Conservation (phyloP, 441 rosid species). For the Corymbia calophylla region DNA sequence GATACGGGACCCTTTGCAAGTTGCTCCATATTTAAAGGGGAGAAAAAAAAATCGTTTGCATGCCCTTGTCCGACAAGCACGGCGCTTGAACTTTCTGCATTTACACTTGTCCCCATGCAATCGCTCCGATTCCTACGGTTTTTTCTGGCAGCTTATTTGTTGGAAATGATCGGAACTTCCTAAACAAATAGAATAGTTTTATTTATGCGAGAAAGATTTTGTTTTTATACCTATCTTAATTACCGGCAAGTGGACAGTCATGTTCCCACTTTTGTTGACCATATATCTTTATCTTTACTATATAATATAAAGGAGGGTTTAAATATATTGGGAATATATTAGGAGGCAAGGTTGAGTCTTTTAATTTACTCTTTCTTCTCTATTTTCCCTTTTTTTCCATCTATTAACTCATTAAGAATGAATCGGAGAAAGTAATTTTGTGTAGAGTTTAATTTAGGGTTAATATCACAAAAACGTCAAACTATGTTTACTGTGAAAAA, state of each 20-base stretch:
- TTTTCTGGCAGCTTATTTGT: neutral
- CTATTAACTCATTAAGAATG: neutral
- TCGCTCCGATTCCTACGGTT: neutral
- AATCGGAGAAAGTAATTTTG: neutral
- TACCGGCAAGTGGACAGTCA: neutral
- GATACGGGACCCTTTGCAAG: neutral
- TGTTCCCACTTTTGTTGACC: neutral
- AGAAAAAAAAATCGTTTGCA: too few relatives aligned
- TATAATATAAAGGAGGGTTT: neutral
- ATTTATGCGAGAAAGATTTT: neutral
- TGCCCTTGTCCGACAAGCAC: neutral
- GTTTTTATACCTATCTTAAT: neutral
- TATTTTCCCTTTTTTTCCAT: neutral
- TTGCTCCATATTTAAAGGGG: neutral
- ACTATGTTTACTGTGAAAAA: too few relatives aligned
- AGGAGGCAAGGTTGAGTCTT: neutral
- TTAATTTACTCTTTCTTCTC: neutral
- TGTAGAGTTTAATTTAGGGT: neutral
- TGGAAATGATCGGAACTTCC: neutral
- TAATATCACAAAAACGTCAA: too few relatives aligned
- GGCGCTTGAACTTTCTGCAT: neutral
- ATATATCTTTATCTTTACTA: neutral
- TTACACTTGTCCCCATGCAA: neutral
- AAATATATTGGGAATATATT: neutral
- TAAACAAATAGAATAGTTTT: neutral